Percentiles rank a stretch among this genome's conserved stretches.
Evolutionary conservation across 352 stramenopile species (phyloP).

Genomic region (Globisporangium irregulare): DNA sequence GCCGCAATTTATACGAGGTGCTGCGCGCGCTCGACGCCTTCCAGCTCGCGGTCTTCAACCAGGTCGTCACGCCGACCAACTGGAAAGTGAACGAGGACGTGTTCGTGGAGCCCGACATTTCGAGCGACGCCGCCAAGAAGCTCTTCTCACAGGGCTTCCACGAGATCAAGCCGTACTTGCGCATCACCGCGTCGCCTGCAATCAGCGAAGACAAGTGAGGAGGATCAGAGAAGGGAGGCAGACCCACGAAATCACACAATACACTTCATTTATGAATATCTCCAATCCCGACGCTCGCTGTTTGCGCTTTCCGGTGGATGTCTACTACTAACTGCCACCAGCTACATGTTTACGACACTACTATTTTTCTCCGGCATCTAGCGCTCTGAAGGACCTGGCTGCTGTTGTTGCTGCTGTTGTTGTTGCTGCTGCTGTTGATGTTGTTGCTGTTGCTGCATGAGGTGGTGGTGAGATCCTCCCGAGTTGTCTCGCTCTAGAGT

Average conservation of each 20-base stretch:
- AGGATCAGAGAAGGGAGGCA: background rate
- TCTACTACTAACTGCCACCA: background rate
- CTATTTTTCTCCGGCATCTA: constrained; percentile 4
- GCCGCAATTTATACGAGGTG: constrained; percentile 82
- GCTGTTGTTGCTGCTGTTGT: background rate
- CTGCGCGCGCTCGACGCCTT: constrained; percentile 66
- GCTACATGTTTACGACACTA: background rate
- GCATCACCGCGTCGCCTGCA: constrained; percentile 67
- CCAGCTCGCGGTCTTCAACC: constrained; percentile 69
- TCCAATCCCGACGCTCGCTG: constrained; percentile 19
- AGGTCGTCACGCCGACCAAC: constrained; percentile 79
- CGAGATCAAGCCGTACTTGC: constrained; percentile 79
- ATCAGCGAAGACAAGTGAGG: constrained; percentile 50
- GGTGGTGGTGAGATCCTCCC: constrained; percentile 35
- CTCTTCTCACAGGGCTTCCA: constrained; percentile 80
- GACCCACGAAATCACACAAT: constrained; percentile 8
- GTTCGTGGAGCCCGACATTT: constrained; percentile 73
- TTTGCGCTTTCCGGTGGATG: background rate
- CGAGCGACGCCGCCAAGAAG: constrained; percentile 61
- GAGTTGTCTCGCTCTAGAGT: constrained; percentile 11
- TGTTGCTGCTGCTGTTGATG: constrained; percentile 31
- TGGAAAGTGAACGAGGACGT: constrained; percentile 87
- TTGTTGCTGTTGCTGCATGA: constrained; percentile 43
- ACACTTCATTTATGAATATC: constrained; percentile 12
- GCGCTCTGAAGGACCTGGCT: constrained; percentile 13